Conservation (phyloP, 352 stramenopile species). For the Phytophthora constricta region DNA sequence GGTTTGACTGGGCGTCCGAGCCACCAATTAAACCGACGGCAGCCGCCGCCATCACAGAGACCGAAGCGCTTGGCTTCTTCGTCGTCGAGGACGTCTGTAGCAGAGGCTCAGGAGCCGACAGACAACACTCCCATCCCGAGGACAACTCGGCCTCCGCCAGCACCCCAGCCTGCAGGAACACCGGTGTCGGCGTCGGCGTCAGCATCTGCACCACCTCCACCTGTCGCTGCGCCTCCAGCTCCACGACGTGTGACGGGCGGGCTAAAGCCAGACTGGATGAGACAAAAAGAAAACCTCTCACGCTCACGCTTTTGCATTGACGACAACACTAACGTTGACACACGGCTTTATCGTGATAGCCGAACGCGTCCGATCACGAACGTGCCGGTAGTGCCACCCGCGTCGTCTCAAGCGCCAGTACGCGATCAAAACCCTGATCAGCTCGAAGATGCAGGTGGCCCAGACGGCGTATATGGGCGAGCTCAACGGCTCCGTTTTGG, state of each 20-base stretch:
- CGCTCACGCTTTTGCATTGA: conserved; percentile 70
- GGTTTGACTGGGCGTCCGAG: conserved; percentile 26
- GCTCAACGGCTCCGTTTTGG: conserved; percentile 65
- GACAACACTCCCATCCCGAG: conserved; percentile 44
- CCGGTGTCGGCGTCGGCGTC: conserved; percentile 9
- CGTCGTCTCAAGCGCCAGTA: conserved; percentile 17
- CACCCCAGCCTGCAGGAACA: conserved; percentile 2
- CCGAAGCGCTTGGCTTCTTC: conserved; percentile 16
- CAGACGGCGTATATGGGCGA: conserved; percentile 66
- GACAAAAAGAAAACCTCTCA: conserved; percentile 61
- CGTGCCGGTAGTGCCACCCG: conserved; percentile 17
- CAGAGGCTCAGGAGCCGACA: conserved; percentile 16
- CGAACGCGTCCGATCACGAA: conserved; percentile 31
- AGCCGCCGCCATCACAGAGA: conserved; percentile 27
- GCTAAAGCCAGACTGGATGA: conserved; percentile 80
- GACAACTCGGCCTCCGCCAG: background rate
- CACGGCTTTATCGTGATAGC: conserved; percentile 49
- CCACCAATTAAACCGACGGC: conserved; percentile 28
- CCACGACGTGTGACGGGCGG: conserved; percentile 35
- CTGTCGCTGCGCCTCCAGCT: conserved; percentile 10
- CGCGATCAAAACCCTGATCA: conserved; percentile 39
- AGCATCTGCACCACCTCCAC: background rate
- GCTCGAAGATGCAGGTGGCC: conserved; percentile 42
- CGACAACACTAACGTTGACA: conserved; percentile 57
- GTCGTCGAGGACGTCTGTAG: conserved; percentile 1